Conservation (phyloP, 257 asterid species). For the Solanum medicagineum region DNA sequence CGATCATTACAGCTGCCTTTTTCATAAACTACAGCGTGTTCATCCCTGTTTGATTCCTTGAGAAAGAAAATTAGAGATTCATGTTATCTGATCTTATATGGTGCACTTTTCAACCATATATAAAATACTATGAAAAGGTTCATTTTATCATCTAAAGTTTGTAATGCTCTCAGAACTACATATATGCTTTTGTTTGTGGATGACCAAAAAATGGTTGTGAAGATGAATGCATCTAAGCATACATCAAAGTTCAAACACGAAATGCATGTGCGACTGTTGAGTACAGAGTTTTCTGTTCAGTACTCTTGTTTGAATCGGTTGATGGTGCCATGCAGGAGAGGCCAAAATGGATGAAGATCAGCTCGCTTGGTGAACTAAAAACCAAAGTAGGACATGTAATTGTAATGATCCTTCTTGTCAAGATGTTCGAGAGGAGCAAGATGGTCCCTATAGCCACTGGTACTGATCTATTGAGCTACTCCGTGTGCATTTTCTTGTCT, state of each 20-base stretch:
- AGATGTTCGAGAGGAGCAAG: constrained; percentile 97
- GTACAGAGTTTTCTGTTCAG: neutral
- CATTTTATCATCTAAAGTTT: neutral
- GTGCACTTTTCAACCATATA: neutral
- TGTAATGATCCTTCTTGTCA: constrained; percentile 94
- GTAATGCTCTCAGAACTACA: neutral
- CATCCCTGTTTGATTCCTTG: neutral
- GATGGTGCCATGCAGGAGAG: constrained; percentile 48
- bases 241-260: neutral
- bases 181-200: neutral
- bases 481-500: constrained; percentile 72
- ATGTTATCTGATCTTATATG: neutral
- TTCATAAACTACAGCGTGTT: neutral
- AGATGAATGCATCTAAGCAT: neutral
- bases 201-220: neutral
- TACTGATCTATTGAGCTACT: constrained; percentile 69
- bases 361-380: constrained; percentile 80
- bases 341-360: constrained; percentile 95
- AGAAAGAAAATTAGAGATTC: neutral
- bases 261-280: neutral
- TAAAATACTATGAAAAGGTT: neutral
- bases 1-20: no score
- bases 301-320: neutral
- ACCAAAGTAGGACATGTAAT: constrained; percentile 94
- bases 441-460: constrained; percentile 87